Evolutionary conservation across 345 rosid genomes (phyloP).

Genomic region (Chamaenerion angustifolium): DNA sequence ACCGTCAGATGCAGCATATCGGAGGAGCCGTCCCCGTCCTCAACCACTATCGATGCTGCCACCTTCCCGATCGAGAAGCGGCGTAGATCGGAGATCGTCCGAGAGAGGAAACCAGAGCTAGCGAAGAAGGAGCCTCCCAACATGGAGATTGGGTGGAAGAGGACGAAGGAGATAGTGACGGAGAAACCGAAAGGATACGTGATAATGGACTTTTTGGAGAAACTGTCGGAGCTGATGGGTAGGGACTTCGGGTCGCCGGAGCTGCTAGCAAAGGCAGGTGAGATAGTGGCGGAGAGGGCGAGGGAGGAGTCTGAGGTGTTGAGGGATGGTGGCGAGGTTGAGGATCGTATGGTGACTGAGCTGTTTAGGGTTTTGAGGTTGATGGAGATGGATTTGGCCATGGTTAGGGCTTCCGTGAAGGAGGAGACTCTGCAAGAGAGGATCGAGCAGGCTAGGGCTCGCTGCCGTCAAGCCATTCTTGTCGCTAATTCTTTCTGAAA

Average conservation of each 20-base stretch:
- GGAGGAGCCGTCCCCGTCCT: slow-evolving; percentile 17
- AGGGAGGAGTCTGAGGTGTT: slow-evolving; percentile 83
- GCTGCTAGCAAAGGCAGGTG: slow-evolving; percentile 63
- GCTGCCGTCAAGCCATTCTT: slow-evolving; percentile 87
- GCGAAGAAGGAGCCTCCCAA: slow-evolving; percentile 56
- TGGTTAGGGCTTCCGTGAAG: slow-evolving; percentile 84
- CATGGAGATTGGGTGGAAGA: slow-evolving; percentile 72
- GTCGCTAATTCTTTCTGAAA: slow-evolving; percentile 65
- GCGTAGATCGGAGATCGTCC: slow-evolving; percentile 46
- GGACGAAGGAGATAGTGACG: slow-evolving; percentile 50
- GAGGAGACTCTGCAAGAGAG: slow-evolving; percentile 62
- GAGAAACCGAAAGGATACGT: slow-evolving; percentile 73
- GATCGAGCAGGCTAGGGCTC: slow-evolving; percentile 65
- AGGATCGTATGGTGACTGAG: slow-evolving; percentile 77
- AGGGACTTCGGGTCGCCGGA: slow-evolving; percentile 64
- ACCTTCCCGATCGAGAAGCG: slow-evolving; percentile 63
- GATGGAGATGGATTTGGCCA: slow-evolving; percentile 96
- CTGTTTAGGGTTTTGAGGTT: slow-evolving; percentile 71
- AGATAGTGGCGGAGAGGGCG: slow-evolving; percentile 78
- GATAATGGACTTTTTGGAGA: slow-evolving; percentile 74
- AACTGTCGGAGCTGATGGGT: slow-evolving; percentile 56
- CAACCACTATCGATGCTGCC: slow-evolving; percentile 35
- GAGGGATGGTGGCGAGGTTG: slow-evolving; percentile 70
- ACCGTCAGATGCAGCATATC: slow-evolving; percentile 4
- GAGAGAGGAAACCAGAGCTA: slow-evolving; percentile 28